These are phyloP conservation scores for Globisporangium cederbergense DNA, from an alignment of 352 stramenopile genomes.

Conservation along the genomic window DNA sequence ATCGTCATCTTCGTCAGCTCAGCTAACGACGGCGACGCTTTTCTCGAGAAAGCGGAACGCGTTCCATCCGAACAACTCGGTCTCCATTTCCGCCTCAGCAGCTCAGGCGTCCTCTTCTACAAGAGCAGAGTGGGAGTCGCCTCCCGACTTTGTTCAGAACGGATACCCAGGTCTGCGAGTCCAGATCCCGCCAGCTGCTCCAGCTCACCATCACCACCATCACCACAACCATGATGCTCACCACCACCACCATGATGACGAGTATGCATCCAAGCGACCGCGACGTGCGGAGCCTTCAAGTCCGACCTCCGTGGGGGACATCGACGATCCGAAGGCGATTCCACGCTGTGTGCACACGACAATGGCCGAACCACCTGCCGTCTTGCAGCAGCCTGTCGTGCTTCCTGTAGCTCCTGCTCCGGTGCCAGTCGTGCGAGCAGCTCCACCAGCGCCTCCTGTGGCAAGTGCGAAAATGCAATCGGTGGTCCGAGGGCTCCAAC, in stretches of 20 bases:
- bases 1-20: background rate
- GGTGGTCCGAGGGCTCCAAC: constrained; percentile 45
- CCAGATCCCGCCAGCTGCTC: constrained; percentile 9
- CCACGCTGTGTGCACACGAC: constrained; percentile 17
- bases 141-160: background rate
- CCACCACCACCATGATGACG: constrained; percentile 12
- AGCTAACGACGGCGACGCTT: background rate
- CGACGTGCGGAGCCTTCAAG: constrained; percentile 32
- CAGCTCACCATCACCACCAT: constrained; percentile 4
- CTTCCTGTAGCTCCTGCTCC: background rate
- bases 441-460: constrained; percentile 15
- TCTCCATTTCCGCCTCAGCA: background rate
- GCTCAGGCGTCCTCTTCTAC: background rate
- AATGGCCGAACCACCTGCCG: constrained; percentile 3
- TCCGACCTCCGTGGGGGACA: constrained; percentile 46
- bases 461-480: constrained; percentile 47
- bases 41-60: constrained; percentile 6
- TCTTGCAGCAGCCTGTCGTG: background rate
- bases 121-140: constrained; percentile 1
- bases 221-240: constrained; percentile 14
- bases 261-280: constrained; percentile 24
- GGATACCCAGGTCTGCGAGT: constrained; percentile 7
- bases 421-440: background rate
- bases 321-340: constrained; percentile 23
- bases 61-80: background rate